Percentiles rank a stretch among this genome's conserved stretches.
phyloP scores from a whole-genome alignment of 1,139 yeast genomes.

The Pichia sp. region DNA sequence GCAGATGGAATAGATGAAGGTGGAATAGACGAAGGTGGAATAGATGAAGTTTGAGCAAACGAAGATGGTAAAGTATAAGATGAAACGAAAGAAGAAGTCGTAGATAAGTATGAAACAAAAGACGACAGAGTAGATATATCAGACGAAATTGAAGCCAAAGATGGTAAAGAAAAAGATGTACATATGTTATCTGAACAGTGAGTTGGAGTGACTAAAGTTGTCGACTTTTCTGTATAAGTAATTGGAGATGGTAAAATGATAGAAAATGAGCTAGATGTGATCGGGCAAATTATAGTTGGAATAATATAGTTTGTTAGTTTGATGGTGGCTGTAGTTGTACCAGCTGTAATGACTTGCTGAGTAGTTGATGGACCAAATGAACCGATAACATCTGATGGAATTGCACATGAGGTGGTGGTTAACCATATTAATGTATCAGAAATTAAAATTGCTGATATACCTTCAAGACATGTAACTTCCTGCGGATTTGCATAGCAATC shows the following conservation, averaged over 20 bases:
- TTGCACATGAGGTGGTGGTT: slow-evolving; percentile 12
- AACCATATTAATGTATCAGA: slow-evolving; percentile 6
- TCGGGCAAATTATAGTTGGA: slow-evolving; percentile 12
- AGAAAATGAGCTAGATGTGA: background rate
- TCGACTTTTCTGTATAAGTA: background rate
- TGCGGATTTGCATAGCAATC: slow-evolving; percentile 2
- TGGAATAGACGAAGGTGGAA: background rate
- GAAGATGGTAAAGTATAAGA: slow-evolving; percentile 3
- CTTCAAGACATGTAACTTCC: slow-evolving; percentile 7
- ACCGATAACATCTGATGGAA: slow-evolving; percentile 11
- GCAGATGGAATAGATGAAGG: slow-evolving; percentile 2
- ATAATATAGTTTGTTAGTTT: slow-evolving; percentile 4
- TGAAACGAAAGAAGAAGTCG: too few species aligned
- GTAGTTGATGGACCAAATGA: slow-evolving; percentile 10
- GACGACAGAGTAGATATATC: background rate
- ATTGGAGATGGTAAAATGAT: slow-evolving; percentile 1
- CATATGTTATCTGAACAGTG: slow-evolving; percentile 2
- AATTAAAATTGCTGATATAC: slow-evolving; percentile 8
- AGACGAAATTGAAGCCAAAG: background rate
- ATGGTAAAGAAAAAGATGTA: slow-evolving; percentile 1
- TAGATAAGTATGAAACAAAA: too few species aligned
- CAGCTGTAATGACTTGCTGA: background rate
- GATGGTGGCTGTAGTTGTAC: background rate
- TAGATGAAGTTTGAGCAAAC: background rate
- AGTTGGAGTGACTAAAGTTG: background rate